Conservation (phyloP, 148 eudicot species). For the Nepenthes mirabilis region DNA sequence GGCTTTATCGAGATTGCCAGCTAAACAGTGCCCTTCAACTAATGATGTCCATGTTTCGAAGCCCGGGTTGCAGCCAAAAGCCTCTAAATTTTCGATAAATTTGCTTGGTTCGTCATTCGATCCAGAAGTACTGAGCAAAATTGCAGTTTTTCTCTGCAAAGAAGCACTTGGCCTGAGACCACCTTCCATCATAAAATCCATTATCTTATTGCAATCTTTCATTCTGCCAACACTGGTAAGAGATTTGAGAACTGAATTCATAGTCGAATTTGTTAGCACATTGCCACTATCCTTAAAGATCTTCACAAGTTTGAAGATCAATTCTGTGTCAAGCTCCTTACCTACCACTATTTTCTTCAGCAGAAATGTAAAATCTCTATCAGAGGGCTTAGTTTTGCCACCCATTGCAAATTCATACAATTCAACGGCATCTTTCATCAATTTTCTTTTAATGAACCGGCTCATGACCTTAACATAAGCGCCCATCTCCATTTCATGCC, state of each 20-base stretch:
- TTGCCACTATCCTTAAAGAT: conserved; percentile 36
- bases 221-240: conserved; percentile 63
- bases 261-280: conserved; percentile 23
- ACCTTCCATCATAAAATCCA: conserved; percentile 49
- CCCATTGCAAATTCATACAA: conserved; percentile 53
- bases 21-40: conserved; percentile 53
- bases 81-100: conserved; percentile 36
- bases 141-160: conserved; percentile 44
- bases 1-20: conserved; percentile 52
- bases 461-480: conserved; percentile 36
- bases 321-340: conserved; percentile 49
- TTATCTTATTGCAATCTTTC: conserved; percentile 43
- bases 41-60: conserved; percentile 36
- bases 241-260: conserved; percentile 58
- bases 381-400: conserved; percentile 43
- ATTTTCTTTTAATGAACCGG: conserved; percentile 29
- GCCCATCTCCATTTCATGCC: conserved; percentile 31
- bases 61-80: conserved; percentile 15
- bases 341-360: conserved; percentile 49
- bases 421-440: conserved; percentile 62
- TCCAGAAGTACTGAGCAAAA: conserved; percentile 36
- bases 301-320: conserved; percentile 41
- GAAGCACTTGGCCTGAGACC: conserved; percentile 36
- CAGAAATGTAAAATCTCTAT: conserved; percentile 44
- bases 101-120: conserved; percentile 37